These are phyloP conservation scores for Akanthomyces muscarius DNA, from an alignment of 2,329 filamentous ascomycete species.

Conservation along the genomic window DNA sequence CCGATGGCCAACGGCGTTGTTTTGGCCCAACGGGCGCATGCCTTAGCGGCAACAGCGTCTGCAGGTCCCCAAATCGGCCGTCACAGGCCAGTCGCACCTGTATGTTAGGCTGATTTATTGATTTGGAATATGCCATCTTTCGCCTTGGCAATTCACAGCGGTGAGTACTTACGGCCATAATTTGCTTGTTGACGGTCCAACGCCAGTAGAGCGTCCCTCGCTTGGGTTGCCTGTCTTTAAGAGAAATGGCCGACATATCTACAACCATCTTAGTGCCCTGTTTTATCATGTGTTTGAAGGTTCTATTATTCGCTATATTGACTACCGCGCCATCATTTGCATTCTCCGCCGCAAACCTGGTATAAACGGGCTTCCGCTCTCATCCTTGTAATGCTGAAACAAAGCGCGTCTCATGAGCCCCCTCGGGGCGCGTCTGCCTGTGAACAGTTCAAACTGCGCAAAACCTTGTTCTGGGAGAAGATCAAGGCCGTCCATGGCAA, in stretches of 20 bases:
- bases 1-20: no score
- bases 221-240: not conserved
- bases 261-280: not conserved
- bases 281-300: not conserved
- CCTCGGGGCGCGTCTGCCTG: conserved; percentile 51
- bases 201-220: not conserved
- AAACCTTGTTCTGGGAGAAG: conserved; percentile 75
- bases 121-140: no score
- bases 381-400: conserved; percentile 41
- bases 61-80: no score
- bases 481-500: conserved; percentile 71
- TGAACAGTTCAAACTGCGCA: conserved; percentile 79
- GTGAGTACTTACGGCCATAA: no score
- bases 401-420: conserved; percentile 67
- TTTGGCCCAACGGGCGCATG: no score
- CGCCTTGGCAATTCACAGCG: no score
- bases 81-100: no score
- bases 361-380: conserved; percentile 37
- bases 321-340: conserved; percentile 36
- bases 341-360: conserved; percentile 39
- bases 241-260: not conserved
- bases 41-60: no score
- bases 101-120: no score
- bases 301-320: not conserved
- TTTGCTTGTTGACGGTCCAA: no score